Conservation (phyloP, 2,329 filamentous ascomycete genomes). For the Neopestalotiopsis sp. region DNA sequence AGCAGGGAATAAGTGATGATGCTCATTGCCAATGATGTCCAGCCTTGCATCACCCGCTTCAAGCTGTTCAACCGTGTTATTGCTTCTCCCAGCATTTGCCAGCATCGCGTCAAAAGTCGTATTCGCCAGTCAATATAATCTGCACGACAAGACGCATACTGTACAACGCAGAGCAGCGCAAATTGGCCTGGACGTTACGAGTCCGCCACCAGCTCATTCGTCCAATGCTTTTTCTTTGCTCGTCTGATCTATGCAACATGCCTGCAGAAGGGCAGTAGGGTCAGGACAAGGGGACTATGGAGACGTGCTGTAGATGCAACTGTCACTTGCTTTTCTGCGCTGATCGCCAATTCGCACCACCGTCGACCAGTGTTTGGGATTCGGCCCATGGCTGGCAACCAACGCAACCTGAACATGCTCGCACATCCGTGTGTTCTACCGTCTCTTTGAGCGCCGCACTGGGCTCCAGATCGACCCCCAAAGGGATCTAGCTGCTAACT, state of each 20-base stretch:
- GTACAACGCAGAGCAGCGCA: slow-evolving; percentile 5
- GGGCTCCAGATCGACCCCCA: slow-evolving; percentile 1
- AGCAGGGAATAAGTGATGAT: not conserved
- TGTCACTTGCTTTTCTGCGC: slow-evolving; percentile 3
- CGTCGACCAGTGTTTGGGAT: slow-evolving; percentile 13
- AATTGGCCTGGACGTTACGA: not conserved
- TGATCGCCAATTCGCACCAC: slow-evolving; percentile 6
- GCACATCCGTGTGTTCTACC: not conserved
- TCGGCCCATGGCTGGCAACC: not conserved
- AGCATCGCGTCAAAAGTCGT: not conserved
- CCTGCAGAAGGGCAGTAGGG: not conserved
- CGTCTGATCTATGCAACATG: slow-evolving; percentile 3
- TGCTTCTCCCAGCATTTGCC: not conserved
- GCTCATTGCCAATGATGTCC: not conserved
- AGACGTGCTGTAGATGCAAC: not conserved
- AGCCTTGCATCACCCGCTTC: not conserved
- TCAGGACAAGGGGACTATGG: not conserved
- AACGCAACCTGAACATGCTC: not conserved
- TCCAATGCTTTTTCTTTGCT: slow-evolving; percentile 5
- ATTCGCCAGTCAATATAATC: slow-evolving; percentile 5
- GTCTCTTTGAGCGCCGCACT: slow-evolving; percentile 12
- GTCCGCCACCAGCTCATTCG: not conserved
- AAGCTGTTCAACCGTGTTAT: not conserved
- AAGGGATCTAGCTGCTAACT: slow-evolving; percentile 1
- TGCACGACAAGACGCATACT: slow-evolving; percentile 1